Percentiles rank a stretch among this genome's conserved stretches.
phyloP scores from a whole-genome alignment of 768 basidiomycete species.

The Sistotremastrum niveocremeum region DNA sequence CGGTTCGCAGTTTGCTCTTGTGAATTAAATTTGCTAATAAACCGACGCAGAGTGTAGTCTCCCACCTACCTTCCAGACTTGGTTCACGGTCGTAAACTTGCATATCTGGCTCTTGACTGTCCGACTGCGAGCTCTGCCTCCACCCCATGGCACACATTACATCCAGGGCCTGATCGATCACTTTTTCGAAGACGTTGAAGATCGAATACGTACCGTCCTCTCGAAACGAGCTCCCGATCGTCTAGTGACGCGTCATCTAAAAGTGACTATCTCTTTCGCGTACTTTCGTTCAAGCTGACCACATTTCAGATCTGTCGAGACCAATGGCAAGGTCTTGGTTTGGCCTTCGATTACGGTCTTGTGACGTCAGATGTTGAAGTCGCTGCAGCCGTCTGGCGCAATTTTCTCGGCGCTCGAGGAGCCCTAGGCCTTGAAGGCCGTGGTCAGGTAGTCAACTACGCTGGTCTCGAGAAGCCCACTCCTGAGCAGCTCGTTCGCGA shows the following conservation, averaged over 20 bases:
- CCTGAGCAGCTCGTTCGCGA: conserved; percentile 27
- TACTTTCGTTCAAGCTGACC: neutral
- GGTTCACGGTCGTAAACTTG: conserved; percentile 88
- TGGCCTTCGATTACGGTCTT: conserved; percentile 57
- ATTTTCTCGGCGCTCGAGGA: conserved; percentile 75
- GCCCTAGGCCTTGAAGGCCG: conserved; percentile 47
- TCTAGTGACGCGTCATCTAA: conserved; percentile 78
- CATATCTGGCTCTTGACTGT: conserved; percentile 87
- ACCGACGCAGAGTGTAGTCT: conserved; percentile 53
- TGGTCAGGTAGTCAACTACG: conserved; percentile 54
- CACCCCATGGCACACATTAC: conserved; percentile 49
- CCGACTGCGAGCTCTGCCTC: conserved; percentile 72
- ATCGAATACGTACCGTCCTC: conserved; percentile 71
- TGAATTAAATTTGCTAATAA: neutral
- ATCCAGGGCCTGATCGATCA: conserved; percentile 82
- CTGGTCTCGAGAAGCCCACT: conserved; percentile 38
- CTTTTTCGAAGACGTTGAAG: conserved; percentile 90
- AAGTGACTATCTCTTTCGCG: conserved; percentile 18
- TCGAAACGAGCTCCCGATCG: conserved; percentile 64
- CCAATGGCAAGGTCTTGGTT: conserved; percentile 75
- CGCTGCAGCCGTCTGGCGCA: conserved; percentile 84
- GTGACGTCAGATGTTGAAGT: conserved; percentile 68
- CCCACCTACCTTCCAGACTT: conserved; percentile 91
- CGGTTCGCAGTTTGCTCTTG: conserved; percentile 26
- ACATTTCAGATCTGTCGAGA: conserved; percentile 53